Conservation (phyloP, 129 eudicot species). For the Rutidosis leptorrhynchoides region DNA sequence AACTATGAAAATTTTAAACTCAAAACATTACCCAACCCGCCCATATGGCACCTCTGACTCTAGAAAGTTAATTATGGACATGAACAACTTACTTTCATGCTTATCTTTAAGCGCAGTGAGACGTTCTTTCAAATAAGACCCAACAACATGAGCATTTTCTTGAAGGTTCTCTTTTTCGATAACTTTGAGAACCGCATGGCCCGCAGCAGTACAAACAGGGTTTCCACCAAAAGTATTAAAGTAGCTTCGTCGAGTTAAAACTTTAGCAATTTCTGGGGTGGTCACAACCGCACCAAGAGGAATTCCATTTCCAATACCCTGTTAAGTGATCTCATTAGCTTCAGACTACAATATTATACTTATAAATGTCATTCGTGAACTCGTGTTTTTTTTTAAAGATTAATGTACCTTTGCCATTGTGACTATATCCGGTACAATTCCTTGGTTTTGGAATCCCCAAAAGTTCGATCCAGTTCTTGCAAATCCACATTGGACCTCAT, state of each 20-base stretch:
- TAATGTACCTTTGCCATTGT: constrained; percentile 87
- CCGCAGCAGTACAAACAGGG: constrained; percentile 71
- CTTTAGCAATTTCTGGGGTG: constrained; percentile 80
- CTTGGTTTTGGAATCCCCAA: constrained; percentile 91
- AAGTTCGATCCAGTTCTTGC: constrained; percentile 83
- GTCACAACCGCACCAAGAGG: constrained; percentile 97
- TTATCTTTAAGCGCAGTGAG: constrained; percentile 54
- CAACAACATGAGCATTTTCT: constrained; percentile 60
- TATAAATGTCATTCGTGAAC: not conserved
- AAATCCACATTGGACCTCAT: constrained; percentile 91
- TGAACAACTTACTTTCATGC: constrained; percentile 42
- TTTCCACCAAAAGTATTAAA: constrained; percentile 81
- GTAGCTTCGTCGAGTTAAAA: constrained; percentile 59
- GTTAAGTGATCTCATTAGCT: not conserved
- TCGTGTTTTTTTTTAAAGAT: not conserved
- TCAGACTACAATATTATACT: not conserved
- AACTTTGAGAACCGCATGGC: constrained; percentile 65
- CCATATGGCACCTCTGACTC: not conserved
- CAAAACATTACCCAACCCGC: not conserved
- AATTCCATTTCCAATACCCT: constrained; percentile 93
- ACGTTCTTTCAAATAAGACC: constrained; percentile 52
- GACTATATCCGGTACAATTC: constrained; percentile 87
- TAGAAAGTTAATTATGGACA: not conserved
- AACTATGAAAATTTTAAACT: not conserved
- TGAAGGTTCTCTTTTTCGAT: constrained; percentile 70